Evolutionary conservation across 306 rosid genomes (phyloP), one percentile per base, ranked within the genome.

Genomic region (Glycine soja): DNA sequence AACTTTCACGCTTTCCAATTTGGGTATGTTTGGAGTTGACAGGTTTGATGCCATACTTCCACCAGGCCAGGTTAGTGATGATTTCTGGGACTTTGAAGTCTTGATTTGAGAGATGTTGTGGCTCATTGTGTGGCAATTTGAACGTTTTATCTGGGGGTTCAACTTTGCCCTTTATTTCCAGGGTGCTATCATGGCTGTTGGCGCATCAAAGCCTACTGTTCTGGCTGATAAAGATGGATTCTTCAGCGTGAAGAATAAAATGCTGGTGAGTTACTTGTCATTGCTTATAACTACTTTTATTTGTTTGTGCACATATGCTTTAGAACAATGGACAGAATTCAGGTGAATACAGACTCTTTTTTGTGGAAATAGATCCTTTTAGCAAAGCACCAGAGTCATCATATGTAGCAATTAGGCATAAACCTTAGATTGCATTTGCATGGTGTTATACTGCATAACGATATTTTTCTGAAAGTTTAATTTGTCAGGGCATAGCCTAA

Each of bases 101-200:
- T 47, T 40, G 36, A 64, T 40, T 53, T 52, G 1, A 38, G 58
- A 46, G 70, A 53, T 72, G 40, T 24, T 24, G 30, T 24, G 24
- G 24, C 24, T 19, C 24, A 19, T 19, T 19, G 70, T 40, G 56
- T 43, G 13, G 54, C 32, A 61, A 14, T 40, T n/a, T 52, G 61
- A 40, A 58, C 57, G 18, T 62, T 52, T 46, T 7, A 40, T n/a
- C 48, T 76, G 0, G 19, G 42, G 68, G 70, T 70, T 89, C 40
- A 83, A 80, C 24, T 32, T 88, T 65, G 59, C 12, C 15, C 9
- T 24, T 77, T 64, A 32, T 80, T 8, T 76, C 62, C 79, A 93
- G 97, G 97, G 97, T 51, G 97, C 97, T 78, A 93, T 91, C 80
- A 93, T 93, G 96, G 97, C 97, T 30, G 94, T 91, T 77, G 97